These are phyloP conservation scores for Russula sp. DNA, from an alignment of 768 basidiomycete species.

Conservation along the genomic window DNA sequence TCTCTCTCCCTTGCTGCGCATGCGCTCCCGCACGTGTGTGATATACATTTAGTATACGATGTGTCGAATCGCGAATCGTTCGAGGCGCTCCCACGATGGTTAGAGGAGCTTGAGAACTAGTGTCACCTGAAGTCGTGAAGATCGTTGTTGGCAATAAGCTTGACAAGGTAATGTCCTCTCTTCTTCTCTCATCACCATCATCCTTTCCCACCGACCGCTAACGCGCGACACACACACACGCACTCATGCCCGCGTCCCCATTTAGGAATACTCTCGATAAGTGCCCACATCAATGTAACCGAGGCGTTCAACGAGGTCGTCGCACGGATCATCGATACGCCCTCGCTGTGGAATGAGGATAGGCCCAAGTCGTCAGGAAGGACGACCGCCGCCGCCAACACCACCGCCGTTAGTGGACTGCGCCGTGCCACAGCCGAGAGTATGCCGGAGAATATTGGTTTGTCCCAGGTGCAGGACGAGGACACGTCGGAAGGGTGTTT, in stretches of 20 bases:
- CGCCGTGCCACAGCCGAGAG: constrained; percentile 18
- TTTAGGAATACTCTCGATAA: constrained; percentile 81
- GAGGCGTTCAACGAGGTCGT: constrained; percentile 80
- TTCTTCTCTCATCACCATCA: neutral
- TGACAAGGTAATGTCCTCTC: constrained; percentile 61
- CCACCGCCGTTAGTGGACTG: constrained; percentile 13
- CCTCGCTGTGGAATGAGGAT: constrained; percentile 65
- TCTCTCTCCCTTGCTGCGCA: neutral
- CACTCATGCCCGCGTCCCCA: fast-evolving
- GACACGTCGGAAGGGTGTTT: constrained; percentile 36
- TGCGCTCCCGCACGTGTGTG: neutral
- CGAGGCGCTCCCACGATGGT: constrained; percentile 92
- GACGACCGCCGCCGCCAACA: constrained; percentile 2
- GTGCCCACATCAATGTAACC: constrained; percentile 72
- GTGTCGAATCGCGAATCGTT: constrained; percentile 90
- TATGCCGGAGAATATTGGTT: constrained; percentile 47
- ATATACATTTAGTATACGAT: constrained; percentile 74
- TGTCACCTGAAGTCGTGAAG: constrained; percentile 80
- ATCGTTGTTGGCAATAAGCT: constrained; percentile 95
- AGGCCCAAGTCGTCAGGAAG: constrained; percentile 32
- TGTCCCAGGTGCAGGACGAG: constrained; percentile 32
- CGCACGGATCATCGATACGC: constrained; percentile 75
- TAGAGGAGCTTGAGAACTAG: constrained; percentile 92
- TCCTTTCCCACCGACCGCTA: no score
- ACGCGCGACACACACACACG: neutral